Percentiles rank a stretch among this genome's conserved stretches.
These are phyloP conservation scores for Eucalyptus fibrosa DNA, from an alignment of 345 rosid genomes.

Conservation along the genomic window DNA sequence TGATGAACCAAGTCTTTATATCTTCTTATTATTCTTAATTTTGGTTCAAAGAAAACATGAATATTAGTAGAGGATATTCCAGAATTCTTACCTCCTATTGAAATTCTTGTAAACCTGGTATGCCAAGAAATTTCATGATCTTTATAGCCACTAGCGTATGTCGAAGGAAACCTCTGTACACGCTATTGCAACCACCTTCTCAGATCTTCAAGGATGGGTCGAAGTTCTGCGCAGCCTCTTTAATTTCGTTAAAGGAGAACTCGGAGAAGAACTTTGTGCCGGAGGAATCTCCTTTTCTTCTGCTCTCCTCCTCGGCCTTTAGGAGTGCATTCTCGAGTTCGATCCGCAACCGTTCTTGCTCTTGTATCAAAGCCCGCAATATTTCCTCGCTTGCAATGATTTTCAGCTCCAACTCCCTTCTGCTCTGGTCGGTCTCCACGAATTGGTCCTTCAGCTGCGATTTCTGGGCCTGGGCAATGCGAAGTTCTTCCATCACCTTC, in stretches of 20 bases:
- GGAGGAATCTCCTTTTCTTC: neutral
- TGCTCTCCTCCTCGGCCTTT: neutral
- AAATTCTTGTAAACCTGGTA: neutral
- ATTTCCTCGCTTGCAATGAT: neutral
- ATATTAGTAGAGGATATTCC: neutral
- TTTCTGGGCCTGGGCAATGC: neutral
- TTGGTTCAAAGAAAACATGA: neutral
- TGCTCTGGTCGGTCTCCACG: neutral
- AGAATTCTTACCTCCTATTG: neutral
- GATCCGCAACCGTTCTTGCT: neutral
- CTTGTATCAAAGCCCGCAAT: neutral
- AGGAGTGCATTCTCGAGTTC: neutral
- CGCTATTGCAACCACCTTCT: neutral
- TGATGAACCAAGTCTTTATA: neutral
- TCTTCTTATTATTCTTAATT: neutral
- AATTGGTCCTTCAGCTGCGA: neutral
- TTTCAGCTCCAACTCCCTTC: neutral
- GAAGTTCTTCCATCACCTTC: neutral
- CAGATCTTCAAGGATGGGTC: conserved; percentile 1
- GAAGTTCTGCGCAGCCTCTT: neutral
- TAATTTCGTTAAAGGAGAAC: neutral
- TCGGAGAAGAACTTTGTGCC: neutral
- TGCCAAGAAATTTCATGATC: neutral
- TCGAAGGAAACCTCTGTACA: neutral
- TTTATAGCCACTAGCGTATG: neutral